Evolutionary conservation across 2,329 filamentous ascomycete species (phyloP).

Genomic region (Hymenoscyphus scutula): DNA sequence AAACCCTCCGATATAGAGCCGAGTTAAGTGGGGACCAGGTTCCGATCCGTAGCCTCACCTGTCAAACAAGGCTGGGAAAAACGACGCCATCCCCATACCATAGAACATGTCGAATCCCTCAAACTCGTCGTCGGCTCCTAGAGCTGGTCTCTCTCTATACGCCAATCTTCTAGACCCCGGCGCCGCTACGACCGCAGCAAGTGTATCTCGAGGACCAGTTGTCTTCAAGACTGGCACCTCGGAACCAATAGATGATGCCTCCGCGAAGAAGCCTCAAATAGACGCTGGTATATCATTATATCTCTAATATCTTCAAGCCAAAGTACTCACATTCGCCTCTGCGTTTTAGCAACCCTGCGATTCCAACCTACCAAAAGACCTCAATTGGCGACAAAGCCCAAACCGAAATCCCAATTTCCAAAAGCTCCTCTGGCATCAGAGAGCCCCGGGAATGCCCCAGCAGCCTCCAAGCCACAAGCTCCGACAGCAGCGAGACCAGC

Average conservation of each 20-base stretch:
- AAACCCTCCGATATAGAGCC: not conserved
- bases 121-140: slow-evolving; percentile 34
- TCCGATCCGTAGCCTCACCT: not conserved
- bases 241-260: slow-evolving; percentile 43
- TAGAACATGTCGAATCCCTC: slow-evolving; percentile 34
- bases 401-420: slow-evolving; percentile 59
- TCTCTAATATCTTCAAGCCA: slow-evolving; percentile 32
- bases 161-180: slow-evolving; percentile 74
- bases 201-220: slow-evolving; percentile 75
- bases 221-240: slow-evolving; percentile 57
- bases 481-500: slow-evolving; percentile 41
- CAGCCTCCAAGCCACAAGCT: slow-evolving; percentile 31
- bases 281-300: slow-evolving; percentile 56
- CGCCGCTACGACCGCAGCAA: slow-evolving; percentile 48
- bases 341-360: slow-evolving; percentile 61
- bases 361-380: slow-evolving; percentile 86
- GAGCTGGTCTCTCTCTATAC: slow-evolving; percentile 69
- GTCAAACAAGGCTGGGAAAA: not conserved
- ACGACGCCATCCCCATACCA: not conserved
- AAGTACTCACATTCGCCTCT: slow-evolving; percentile 44
- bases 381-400: slow-evolving; percentile 59
- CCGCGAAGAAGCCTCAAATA: slow-evolving; percentile 58
- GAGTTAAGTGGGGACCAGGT: not conserved
- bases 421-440: slow-evolving; percentile 40
- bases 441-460: slow-evolving; percentile 29